phyloP scores from a whole-genome alignment of 2,329 filamentous ascomycete species.

The Aspergillus fumigatus region DNA sequence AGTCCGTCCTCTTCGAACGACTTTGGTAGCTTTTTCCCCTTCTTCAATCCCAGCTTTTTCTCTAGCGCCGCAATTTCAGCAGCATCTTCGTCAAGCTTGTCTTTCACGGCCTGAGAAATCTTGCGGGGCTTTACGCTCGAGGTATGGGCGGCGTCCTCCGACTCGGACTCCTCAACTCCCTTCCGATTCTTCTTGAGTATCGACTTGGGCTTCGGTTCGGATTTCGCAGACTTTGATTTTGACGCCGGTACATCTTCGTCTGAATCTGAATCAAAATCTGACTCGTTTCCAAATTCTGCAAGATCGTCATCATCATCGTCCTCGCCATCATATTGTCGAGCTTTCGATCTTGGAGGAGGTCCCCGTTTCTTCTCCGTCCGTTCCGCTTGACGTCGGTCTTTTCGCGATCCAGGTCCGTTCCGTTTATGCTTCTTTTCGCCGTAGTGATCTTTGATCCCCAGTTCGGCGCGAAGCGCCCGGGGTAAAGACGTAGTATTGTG shows the following conservation, averaged over 20 bases:
- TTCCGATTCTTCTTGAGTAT: conserved; percentile 32
- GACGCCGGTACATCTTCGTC: conserved; percentile 17
- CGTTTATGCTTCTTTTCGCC: conserved; percentile 29
- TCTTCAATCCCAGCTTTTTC: conserved; percentile 77
- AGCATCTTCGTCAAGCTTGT: conserved; percentile 73
- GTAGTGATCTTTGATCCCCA: conserved; percentile 36
- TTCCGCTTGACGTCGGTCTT: conserved; percentile 64
- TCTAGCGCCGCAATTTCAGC: conserved; percentile 84
- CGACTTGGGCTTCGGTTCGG: conserved; percentile 25
- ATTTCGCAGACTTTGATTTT: conserved; percentile 20
- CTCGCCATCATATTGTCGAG: conserved; percentile 10
- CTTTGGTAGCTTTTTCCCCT: conserved; percentile 68
- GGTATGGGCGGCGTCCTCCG: conserved; percentile 25
- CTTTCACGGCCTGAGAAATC: conserved; percentile 46
- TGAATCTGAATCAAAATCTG: conserved; percentile 16
- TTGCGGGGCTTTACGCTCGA: conserved; percentile 8
- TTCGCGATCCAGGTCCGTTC: conserved; percentile 43
- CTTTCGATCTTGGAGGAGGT: conserved; percentile 14
- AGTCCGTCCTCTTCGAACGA: conserved; percentile 78
- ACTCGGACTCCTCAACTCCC: conserved; percentile 22
- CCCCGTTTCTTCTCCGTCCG: conserved; percentile 56
- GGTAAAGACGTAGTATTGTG: conserved; percentile 43
- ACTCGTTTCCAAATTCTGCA: conserved; percentile 22
- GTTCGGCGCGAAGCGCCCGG: conserved; percentile 34
- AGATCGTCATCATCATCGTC: conserved; percentile 22